Conservation (phyloP, 441 rosid genomes). For the Croton laevigatus region DNA sequence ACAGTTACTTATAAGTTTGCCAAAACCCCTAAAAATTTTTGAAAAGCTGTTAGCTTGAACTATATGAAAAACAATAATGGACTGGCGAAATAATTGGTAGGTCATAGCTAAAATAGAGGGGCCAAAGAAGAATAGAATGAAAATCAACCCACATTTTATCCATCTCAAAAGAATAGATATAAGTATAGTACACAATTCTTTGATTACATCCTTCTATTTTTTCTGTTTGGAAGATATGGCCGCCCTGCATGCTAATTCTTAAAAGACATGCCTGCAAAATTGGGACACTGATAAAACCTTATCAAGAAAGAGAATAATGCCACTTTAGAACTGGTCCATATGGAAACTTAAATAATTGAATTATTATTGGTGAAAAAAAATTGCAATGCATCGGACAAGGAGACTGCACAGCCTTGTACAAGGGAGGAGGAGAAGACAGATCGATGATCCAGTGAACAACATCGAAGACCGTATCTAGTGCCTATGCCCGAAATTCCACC, state of each 20-base stretch:
- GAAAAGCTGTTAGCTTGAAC: too few relatives aligned
- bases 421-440: neutral
- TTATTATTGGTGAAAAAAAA: neutral
- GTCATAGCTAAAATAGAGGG: neutral
- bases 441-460: neutral
- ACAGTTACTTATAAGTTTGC: too few relatives aligned
- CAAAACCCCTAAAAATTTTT: too few relatives aligned
- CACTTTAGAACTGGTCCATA: neutral
- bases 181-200: neutral
- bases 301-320: neutral
- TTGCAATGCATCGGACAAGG: neutral
- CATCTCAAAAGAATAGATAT: neutral
- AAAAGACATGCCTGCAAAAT: neutral
- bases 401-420: conserved; percentile 5
- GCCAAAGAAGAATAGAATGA: too few relatives aligned
- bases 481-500: conserved; percentile 76
- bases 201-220: neutral
- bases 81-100: too few relatives aligned
- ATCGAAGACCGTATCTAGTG: conserved; percentile 16
- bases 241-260: neutral
- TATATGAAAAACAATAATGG: too few relatives aligned
- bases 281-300: neutral
- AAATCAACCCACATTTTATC: neutral
- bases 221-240: neutral
- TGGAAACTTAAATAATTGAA: neutral